Percentiles rank a stretch among this genome's conserved stretches.
phyloP scores from a whole-genome alignment of 352 stramenopile genomes.

The Phytopythium montanum region DNA sequence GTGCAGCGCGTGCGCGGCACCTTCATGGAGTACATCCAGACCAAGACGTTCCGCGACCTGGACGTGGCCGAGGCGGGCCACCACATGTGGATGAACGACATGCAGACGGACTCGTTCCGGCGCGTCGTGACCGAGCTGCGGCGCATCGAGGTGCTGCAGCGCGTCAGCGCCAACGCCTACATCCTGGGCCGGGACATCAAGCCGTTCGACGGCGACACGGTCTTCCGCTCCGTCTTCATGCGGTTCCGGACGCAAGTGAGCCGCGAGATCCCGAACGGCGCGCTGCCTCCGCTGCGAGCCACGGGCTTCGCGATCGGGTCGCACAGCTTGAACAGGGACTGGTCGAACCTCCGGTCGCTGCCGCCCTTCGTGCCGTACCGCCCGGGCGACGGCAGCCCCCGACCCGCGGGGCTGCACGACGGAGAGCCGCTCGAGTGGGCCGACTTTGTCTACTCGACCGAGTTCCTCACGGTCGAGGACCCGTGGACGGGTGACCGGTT shows the following conservation, averaged over 20 bases:
- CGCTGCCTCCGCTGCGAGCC: not conserved
- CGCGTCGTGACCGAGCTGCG: constrained; percentile 1
- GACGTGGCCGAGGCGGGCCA: constrained; percentile 12
- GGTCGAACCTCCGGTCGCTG: constrained; percentile 8
- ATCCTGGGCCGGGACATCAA: constrained; percentile 4
- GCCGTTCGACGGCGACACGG: constrained; percentile 1
- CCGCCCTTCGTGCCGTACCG: not conserved
- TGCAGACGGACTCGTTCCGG: constrained; percentile 13
- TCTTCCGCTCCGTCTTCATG: constrained; percentile 11
- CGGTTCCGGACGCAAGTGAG: constrained; percentile 7
- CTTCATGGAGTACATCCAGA: constrained; percentile 17
- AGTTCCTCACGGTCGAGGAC: constrained; percentile 38
- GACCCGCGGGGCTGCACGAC: not conserved
- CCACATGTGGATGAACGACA: constrained; percentile 16
- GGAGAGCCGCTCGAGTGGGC: constrained; percentile 8
- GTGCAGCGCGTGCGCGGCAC: constrained; percentile 9
- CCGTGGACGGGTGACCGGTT: constrained; percentile 23
- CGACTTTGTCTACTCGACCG: constrained; percentile 37
- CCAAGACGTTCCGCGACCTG: constrained; percentile 14
- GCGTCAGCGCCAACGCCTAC: constrained; percentile 1
- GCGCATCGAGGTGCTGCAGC: constrained; percentile 8
- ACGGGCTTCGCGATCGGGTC: constrained; percentile 4
- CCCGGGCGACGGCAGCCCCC: not conserved
- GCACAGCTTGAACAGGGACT: constrained; percentile 22
- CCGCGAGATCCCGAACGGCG: not conserved